Base-by-base conservation (phyloP, 2,329 filamentous ascomycete species). In the Fusarium miscanthi region DNA sequence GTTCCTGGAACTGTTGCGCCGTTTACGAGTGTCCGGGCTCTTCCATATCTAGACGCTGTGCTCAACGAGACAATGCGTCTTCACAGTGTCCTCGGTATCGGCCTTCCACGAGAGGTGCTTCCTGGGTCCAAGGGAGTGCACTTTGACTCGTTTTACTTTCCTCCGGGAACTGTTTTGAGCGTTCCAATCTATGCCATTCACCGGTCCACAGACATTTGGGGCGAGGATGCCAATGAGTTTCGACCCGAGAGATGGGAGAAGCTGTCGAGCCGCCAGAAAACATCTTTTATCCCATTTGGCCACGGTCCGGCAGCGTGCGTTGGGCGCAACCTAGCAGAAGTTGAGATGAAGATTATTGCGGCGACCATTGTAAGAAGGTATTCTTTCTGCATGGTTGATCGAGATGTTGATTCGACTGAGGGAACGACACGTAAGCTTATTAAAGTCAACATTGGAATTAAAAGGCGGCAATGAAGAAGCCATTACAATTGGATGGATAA, bases 361-460 rank as follows among this genome's bases (percentile, higher is more conserved):
- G 53, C 53, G 7, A 59, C 42, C 8, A 25, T 57, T 23, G 25
- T 37, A 8, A 41, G 9, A 33, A 21, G 35, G 1, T 63, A 59
- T 0, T 2, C 6, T 12, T 48, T 48, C 3, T 11, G 17, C 2
- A 8, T 25, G 8, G 1, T 10, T 1, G 3, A 51, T 25, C 14
- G 17, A 0, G 0, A 14, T 3, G 7, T 51, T 6, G 8, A 35
- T 0, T 21, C n/a, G 0, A 51, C 31, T 3, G n/a, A 37, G 8
- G 31, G 31, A 11, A 37, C 31, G 0, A 51, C 31, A 8, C 31
- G 12, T 2, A 25, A 51, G 12, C 9, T 37, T 2, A 11, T 16
- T 2, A 16, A 37, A 25, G 8, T 51, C 8, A 16, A 31, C 5
- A 31, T 49, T 33, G 21, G 30, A n/a, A 33, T 33, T 5, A 17